These are phyloP conservation scores for Vanrija pseudolonga DNA, from an alignment of 1,284 basidiomycete genomes.

Conservation along the genomic window DNA sequence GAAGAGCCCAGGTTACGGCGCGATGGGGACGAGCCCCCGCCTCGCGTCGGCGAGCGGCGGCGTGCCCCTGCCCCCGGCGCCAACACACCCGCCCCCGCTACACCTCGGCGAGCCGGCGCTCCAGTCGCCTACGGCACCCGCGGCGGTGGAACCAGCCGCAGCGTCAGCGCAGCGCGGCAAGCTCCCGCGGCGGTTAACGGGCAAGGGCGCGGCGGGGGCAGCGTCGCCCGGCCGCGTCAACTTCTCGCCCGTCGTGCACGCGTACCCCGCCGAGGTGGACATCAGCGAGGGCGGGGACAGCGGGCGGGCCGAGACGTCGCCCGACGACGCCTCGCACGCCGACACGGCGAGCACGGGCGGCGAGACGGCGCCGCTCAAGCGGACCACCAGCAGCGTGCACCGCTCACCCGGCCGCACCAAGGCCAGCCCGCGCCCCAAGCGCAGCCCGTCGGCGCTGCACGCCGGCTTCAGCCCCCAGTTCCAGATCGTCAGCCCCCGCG, in stretches of 20 bases:
- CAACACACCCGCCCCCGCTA: constrained; percentile 31
- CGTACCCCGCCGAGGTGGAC: neutral
- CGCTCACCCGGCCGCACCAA: too few species aligned
- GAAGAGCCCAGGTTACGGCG: constrained; percentile 24
- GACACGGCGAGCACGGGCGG: neutral
- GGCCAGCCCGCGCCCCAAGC: neutral
- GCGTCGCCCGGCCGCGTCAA: constrained; percentile 2
- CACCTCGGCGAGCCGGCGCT: constrained; percentile 35
- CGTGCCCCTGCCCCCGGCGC: neutral
- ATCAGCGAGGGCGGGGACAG: neutral
- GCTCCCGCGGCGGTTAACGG: neutral
- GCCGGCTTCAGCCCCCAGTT: constrained; percentile 7
- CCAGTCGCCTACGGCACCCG: neutral
- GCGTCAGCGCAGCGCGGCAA: too few species aligned
- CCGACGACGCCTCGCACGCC: neutral
- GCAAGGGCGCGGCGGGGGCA: neutral
- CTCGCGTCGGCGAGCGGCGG: constrained; percentile 9
- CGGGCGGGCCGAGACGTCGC: neutral
- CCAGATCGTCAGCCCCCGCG: neutral
- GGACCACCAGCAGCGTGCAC: too few species aligned
- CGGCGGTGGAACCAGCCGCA: neutral
- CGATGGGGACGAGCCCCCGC: constrained; percentile 29
- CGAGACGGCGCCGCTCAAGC: neutral
- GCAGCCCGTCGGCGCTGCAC: neutral
- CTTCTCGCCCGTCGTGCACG: constrained; percentile 5